These are phyloP conservation scores for Trichocomaceae sp. DNA, from an alignment of 2,329 filamentous ascomycete species.

Conservation along the genomic window DNA sequence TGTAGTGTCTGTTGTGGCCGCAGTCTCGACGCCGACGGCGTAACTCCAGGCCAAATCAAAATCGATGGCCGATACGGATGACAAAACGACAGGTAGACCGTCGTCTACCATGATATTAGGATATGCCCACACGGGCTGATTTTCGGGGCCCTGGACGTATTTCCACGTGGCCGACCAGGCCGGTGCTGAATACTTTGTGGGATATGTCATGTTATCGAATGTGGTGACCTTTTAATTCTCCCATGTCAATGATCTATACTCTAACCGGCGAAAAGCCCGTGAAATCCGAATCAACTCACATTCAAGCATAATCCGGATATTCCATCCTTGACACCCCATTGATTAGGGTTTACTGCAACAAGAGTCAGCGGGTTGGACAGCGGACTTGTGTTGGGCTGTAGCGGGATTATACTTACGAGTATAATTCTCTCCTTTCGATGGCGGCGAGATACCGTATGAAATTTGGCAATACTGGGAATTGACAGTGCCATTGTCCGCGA, in stretches of 20 bases:
- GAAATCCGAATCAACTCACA: slow-evolving; percentile 33
- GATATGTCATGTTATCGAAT: slow-evolving; percentile 47
- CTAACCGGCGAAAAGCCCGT: background rate
- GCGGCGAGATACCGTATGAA: slow-evolving; percentile 43
- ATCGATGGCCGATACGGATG: slow-evolving; percentile 34
- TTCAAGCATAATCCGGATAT: slow-evolving; percentile 47
- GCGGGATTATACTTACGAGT: slow-evolving; percentile 38
- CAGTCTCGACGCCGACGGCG: slow-evolving; percentile 39
- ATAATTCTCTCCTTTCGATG: slow-evolving; percentile 40
- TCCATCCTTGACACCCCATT: slow-evolving; percentile 44
- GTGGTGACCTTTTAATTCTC: slow-evolving; percentile 38
- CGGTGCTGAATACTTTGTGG: slow-evolving; percentile 43
- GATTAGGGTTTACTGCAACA: slow-evolving; percentile 49
- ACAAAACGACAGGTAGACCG: slow-evolving; percentile 40
- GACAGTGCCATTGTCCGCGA: slow-evolving; percentile 19
- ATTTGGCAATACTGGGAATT: slow-evolving; percentile 37
- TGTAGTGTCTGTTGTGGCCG: slow-evolving; percentile 29
- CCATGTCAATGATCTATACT: background rate
- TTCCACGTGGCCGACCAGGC: slow-evolving; percentile 50
- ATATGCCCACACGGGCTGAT: slow-evolving; percentile 49
- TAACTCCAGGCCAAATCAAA: slow-evolving; percentile 49
- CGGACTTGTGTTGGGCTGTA: background rate
- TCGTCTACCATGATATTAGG: slow-evolving; percentile 48
- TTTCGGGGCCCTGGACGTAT: slow-evolving; percentile 38
- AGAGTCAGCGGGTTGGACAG: too few species aligned